Evolutionary conservation across 148 eudicot species (phyloP), one percentile per base, ranked within the genome.

Genomic region (Camellia japonica): DNA sequence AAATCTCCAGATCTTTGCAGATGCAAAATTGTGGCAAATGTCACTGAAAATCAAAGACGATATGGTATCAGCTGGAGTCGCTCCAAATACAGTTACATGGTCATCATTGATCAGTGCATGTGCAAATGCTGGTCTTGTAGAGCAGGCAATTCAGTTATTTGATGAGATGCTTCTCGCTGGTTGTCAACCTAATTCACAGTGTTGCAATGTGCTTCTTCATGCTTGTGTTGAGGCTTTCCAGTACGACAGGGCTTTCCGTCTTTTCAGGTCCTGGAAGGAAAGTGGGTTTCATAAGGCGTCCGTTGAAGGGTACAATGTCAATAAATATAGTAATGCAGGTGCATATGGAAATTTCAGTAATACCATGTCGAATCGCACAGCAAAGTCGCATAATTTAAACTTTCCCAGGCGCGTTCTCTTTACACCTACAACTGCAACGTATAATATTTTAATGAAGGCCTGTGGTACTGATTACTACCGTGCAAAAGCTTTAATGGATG

Each of bases 211-310:
- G 16, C 93, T 95, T 85, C 97, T 95, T 75, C 93, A 93, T 93
- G 99, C 99, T 71, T 95, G 95, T 78, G 97, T 90, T 61, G 97
- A 90, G 89, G 94, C 93, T 82, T 80, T 86, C 86, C 99, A 95
- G 82, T 95, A 90, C 73, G 99, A 95, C 75, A 84, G 94, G 68
- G 97, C 94, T 78, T 95, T 95, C 81, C 97, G 98, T 42, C 85
- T 95, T 77, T 95, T 95, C 84, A 73, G 84, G 16, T 73, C 86
- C 54, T 95, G 97, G 99, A 95, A 91, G 82, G 88, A 80, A 79
- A 84, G 73, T 70, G 89, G 87, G 56, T 81, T 85, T 68, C 80
- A 63, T 54, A 76, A 79, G 67, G 77, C 65, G 41, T 70, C 51
- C 55, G 14, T 66, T 74, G 86, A 74, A 38, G 59, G 71, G 69